A percentile compares a stretch with the other conserved stretches of the same genome.
phyloP scores from a whole-genome alignment of 495 filamentous ascomycete species.

The Penicillium soppii region DNA sequence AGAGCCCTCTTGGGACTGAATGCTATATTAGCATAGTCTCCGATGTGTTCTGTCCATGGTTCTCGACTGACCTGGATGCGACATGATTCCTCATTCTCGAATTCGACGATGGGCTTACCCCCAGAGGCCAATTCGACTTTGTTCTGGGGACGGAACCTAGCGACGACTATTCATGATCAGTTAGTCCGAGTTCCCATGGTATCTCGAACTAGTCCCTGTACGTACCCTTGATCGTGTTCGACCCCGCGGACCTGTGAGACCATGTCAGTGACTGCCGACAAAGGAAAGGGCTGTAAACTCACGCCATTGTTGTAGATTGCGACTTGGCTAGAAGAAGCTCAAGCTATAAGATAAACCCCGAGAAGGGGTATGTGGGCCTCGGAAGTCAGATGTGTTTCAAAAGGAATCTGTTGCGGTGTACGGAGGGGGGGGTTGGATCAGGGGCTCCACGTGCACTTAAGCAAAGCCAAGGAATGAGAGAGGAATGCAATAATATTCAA shows the following conservation, averaged over 20 bases:
- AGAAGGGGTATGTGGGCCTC: slow-evolving; percentile 28
- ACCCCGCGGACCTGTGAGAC: slow-evolving; percentile 34
- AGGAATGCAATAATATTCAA: slow-evolving; percentile 1
- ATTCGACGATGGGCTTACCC: slow-evolving; percentile 85
- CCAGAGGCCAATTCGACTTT: slow-evolving; percentile 85
- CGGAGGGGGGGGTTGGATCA: slow-evolving; percentile 27
- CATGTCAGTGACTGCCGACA: slow-evolving; percentile 9
- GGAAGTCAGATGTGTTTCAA: slow-evolving; percentile 14
- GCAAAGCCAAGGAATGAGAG: slow-evolving; percentile 6
- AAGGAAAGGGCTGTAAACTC: slow-evolving; percentile 26
- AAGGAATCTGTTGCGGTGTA: slow-evolving; percentile 14
- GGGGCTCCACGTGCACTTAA: slow-evolving; percentile 13
- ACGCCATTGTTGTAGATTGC: slow-evolving; percentile 45
- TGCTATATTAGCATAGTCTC: slow-evolving; percentile 9
- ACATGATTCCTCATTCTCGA: slow-evolving; percentile 89
- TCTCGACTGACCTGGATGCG: slow-evolving; percentile 67
- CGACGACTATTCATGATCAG: slow-evolving; percentile 63
- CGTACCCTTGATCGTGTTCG: slow-evolving; percentile 74
- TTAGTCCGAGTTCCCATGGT: background rate
- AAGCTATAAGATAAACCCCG: slow-evolving; percentile 17
- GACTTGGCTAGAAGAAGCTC: background rate
- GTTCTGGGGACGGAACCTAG: slow-evolving; percentile 96
- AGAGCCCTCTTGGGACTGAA: slow-evolving; percentile 75
- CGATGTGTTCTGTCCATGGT: background rate
- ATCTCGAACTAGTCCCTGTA: slow-evolving; percentile 14